These are phyloP conservation scores for Malassezia psittaci DNA, from an alignment of 1,284 basidiomycete genomes.

Conservation along the genomic window DNA sequence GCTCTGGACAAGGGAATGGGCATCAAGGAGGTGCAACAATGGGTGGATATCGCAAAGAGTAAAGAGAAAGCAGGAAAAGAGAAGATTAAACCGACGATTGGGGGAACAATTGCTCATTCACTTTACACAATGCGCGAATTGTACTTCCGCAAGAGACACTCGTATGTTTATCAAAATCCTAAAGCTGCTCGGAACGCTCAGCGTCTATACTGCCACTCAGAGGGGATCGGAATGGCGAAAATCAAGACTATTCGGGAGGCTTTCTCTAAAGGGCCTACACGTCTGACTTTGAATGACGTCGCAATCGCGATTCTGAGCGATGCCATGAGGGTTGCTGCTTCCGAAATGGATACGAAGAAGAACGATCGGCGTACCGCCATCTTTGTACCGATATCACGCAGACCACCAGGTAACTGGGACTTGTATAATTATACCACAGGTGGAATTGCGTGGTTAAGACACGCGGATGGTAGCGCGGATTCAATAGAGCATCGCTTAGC, in stretches of 20 bases:
- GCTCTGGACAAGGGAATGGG: conserved; percentile 30
- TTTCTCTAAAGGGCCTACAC: conserved; percentile 28
- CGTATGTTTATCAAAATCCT: conserved; percentile 33
- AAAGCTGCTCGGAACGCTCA: conserved; percentile 18
- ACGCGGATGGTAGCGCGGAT: conserved; percentile 27
- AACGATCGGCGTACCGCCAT: conserved; percentile 43
- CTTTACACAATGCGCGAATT: conserved; percentile 37
- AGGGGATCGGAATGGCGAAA: conserved; percentile 40
- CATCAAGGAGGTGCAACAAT: conserved; percentile 36
- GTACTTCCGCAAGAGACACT: conserved; percentile 38
- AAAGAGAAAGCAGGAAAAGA: conserved; percentile 36
- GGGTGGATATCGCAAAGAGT: conserved; percentile 28
- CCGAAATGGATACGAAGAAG: conserved; percentile 25
- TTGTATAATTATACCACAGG: conserved; percentile 43
- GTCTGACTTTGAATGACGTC: conserved; percentile 44
- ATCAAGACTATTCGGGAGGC: conserved; percentile 45
- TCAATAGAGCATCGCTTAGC: conserved; percentile 29
- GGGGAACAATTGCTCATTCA: conserved; percentile 35
- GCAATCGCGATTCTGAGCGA: conserved; percentile 40
- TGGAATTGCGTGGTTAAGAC: conserved; percentile 40
- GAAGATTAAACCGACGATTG: conserved; percentile 31
- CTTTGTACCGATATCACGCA: conserved; percentile 42
- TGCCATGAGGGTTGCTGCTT: conserved; percentile 26
- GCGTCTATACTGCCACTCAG: conserved; percentile 40
- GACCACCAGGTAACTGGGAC: conserved; percentile 41